Percentiles rank a stretch among this genome's conserved stretches.
Conservation (phyloP, 2,329 filamentous ascomycete genomes). For the Colletotrichum sublineola region DNA sequence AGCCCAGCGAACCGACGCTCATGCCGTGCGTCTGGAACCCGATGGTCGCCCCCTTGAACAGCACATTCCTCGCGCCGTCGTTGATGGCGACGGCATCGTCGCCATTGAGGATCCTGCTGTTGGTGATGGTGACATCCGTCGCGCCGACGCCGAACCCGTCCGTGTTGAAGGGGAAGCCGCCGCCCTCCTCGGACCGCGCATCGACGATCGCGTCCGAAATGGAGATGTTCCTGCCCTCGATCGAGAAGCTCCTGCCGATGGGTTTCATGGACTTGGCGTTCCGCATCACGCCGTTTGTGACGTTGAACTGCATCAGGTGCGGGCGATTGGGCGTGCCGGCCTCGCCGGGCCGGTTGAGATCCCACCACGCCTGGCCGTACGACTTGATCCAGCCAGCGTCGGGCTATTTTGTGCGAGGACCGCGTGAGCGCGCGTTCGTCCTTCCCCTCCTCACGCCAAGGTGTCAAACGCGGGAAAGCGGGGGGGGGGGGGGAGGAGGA, state of each 20-base stretch:
- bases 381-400: conserved; percentile 58
- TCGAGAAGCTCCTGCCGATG: conserved; percentile 57
- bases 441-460: background rate
- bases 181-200: conserved; percentile 49
- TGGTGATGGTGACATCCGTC: conserved; percentile 48
- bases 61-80: conserved; percentile 54
- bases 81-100: conserved; percentile 59
- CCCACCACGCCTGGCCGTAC: conserved; percentile 61
- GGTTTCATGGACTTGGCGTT: conserved; percentile 59
- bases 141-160: conserved; percentile 52
- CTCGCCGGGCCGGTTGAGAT: conserved; percentile 54
- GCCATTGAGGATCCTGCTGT: conserved; percentile 56
- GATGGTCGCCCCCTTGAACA: conserved; percentile 55
- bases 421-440: no score
- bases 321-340: conserved; percentile 56
- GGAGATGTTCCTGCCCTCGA: conserved; percentile 56
- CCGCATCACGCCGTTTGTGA: conserved; percentile 52
- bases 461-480: background rate
- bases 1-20: conserved; percentile 58
- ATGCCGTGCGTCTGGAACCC: conserved; percentile 60
- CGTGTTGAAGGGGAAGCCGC: conserved; percentile 58
- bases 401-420: conserved; percentile 24
- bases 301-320: conserved; percentile 56
- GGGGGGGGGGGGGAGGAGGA: background rate
- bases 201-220: conserved; percentile 57